Evolutionary conservation across 345 rosid species (phyloP).

Genomic region (Laguncularia racemosa): DNA sequence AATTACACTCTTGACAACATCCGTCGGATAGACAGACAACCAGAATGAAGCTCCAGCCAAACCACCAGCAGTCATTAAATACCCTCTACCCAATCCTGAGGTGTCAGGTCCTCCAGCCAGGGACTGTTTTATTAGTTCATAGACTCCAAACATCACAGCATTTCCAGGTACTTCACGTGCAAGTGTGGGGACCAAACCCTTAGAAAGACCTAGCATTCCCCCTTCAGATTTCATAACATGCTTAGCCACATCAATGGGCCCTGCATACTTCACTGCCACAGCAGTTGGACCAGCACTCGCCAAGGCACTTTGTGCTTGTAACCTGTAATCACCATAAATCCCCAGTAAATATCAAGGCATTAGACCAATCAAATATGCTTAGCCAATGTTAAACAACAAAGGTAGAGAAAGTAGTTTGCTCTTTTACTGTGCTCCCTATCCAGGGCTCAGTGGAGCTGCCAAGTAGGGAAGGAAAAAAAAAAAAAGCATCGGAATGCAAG

Average conservation of each 20-base stretch:
- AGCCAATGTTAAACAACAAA: too few relatives aligned
- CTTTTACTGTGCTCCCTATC: too few relatives aligned
- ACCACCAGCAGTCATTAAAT: slow-evolving; percentile 80
- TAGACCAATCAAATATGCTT: neutral
- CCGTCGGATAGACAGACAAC: slow-evolving; percentile 80
- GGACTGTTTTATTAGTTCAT: slow-evolving; percentile 69
- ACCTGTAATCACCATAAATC: slow-evolving; percentile 35
- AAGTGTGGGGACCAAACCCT: slow-evolving; percentile 86
- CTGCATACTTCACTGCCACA: slow-evolving; percentile 69
- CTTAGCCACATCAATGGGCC: slow-evolving; percentile 95
- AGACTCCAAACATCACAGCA: slow-evolving; percentile 82
- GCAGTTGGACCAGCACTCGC: slow-evolving; percentile 41
- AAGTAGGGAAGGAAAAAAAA: too few relatives aligned
- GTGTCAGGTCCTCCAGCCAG: slow-evolving; percentile 89
- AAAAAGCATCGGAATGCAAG: too few relatives aligned
- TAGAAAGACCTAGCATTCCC: slow-evolving; percentile 78
- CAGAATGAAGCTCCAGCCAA: slow-evolving; percentile 88
- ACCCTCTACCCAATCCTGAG: slow-evolving; percentile 79
- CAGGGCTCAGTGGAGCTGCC: too few relatives aligned
- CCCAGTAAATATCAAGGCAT: neutral
- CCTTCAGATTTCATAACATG: slow-evolving; percentile 86
- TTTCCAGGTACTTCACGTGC: slow-evolving; percentile 96
- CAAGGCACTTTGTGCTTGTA: slow-evolving; percentile 89
- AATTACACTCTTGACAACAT: slow-evolving; percentile 87
- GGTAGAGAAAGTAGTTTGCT: too few relatives aligned